phyloP scores from a whole-genome alignment of 257 asterid genomes.

The Echium plantagineum region DNA sequence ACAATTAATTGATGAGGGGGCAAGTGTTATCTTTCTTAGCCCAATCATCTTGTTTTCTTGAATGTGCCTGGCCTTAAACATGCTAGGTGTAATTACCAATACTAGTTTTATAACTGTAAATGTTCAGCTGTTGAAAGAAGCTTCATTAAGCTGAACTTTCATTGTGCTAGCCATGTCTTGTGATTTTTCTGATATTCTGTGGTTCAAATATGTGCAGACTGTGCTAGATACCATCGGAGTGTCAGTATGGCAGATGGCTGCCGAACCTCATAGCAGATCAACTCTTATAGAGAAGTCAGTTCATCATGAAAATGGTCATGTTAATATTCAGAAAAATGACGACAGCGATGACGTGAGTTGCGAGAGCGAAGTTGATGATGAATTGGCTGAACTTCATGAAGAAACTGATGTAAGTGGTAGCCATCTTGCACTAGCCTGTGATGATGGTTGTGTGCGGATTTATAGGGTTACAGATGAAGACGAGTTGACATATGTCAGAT shows the following conservation, averaged over 20 bases:
- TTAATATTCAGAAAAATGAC: slow-evolving; percentile 19
- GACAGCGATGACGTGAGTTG: slow-evolving; percentile 35
- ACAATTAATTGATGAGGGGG: too few relatives aligned
- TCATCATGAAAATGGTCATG: slow-evolving; percentile 41
- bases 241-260: slow-evolving; percentile 91
- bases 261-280: slow-evolving; percentile 35
- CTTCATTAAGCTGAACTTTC: too few relatives aligned
- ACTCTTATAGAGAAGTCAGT: slow-evolving; percentile 18
- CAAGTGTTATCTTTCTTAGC: background rate
- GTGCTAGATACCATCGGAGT: slow-evolving; percentile 65
- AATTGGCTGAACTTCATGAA: slow-evolving; percentile 28
- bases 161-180: too few relatives aligned
- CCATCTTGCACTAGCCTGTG: slow-evolving; percentile 71
- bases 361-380: slow-evolving; percentile 48
- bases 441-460: slow-evolving; percentile 87
- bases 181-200: background rate
- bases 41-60: too few relatives aligned
- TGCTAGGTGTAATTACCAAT: too few relatives aligned
- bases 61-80: background rate
- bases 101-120: background rate
- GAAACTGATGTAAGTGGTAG: slow-evolving; percentile 22
- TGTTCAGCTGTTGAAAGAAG: too few relatives aligned
- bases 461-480: slow-evolving; percentile 33
- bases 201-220: slow-evolving; percentile 35
- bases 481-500: slow-evolving; percentile 36